These are phyloP conservation scores for Amanita jacksonii DNA, from an alignment of 768 basidiomycete genomes.

Conservation along the genomic window DNA sequence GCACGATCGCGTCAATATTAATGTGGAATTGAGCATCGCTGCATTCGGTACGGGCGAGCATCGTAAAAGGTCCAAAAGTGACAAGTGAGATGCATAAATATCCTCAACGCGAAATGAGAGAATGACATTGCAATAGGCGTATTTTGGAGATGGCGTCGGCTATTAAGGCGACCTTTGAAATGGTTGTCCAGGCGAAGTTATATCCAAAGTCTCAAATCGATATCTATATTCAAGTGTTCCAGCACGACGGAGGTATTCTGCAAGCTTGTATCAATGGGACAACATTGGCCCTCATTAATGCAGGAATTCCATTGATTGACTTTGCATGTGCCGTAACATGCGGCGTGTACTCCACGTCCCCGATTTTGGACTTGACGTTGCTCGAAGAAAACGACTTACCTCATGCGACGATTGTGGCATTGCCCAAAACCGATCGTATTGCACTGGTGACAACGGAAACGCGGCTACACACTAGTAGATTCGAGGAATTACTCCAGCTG, in stretches of 20 bases:
- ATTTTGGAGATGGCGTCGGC: conserved; percentile 78
- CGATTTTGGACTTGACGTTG: conserved; percentile 79
- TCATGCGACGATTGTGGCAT: conserved; percentile 77
- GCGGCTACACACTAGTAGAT: conserved; percentile 84
- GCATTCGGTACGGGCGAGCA: conserved; percentile 82
- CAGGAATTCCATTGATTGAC: conserved; percentile 86
- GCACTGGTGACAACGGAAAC: conserved; percentile 92
- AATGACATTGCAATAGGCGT: conserved; percentile 41
- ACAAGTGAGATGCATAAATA: conserved; percentile 58
- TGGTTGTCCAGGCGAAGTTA: conserved; percentile 81
- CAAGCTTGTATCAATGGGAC: conserved; percentile 92
- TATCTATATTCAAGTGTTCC: conserved; percentile 85
- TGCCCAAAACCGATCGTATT: conserved; percentile 80
- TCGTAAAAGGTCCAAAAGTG: conserved; percentile 65
- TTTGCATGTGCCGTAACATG: conserved; percentile 87
- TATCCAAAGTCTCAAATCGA: conserved; percentile 95
- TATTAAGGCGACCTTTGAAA: conserved; percentile 93
- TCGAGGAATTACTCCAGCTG: conserved; percentile 78
- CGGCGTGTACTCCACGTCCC: conserved; percentile 73
- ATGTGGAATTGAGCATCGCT: conserved; percentile 81
- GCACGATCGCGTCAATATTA: conserved; percentile 83
- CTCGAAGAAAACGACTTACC: conserved; percentile 91
- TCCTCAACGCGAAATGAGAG: background rate
- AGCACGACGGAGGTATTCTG: conserved; percentile 89
- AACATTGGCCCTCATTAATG: conserved; percentile 81